Percentiles rank a stretch among this genome's conserved stretches.
Evolutionary conservation across 2,329 filamentous ascomycete species (phyloP).

Genomic region (Aspergillus texensis): DNA sequence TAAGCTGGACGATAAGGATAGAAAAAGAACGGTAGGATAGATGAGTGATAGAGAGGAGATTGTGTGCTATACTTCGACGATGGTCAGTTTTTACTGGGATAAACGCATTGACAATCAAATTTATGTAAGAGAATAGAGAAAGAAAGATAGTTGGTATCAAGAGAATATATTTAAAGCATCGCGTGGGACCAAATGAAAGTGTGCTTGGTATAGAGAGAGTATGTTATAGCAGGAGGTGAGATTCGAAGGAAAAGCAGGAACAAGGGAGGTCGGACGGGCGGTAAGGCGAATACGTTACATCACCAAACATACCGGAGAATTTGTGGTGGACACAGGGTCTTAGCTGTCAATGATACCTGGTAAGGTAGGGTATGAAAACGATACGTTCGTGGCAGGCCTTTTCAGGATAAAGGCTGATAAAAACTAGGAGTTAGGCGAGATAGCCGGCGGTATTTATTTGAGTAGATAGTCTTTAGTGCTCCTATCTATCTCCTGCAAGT

Average conservation of each 20-base stretch:
- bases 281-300: constrained; percentile 8
- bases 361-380: neutral
- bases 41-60: neutral
- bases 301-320: constrained; percentile 6
- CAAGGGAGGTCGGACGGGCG: neutral
- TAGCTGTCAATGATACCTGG: neutral
- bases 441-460: constrained; percentile 3
- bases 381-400: neutral
- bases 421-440: neutral
- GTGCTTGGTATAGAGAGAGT: neutral
- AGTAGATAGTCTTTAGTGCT: neutral
- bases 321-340: neutral
- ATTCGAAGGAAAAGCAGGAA: neutral
- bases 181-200: neutral
- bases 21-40: neutral
- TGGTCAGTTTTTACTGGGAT: neutral
- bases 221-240: neutral
- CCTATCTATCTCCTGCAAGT: neutral
- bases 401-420: neutral
- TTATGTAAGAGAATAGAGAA: neutral
- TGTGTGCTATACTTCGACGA: neutral
- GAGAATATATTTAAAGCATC: neutral
- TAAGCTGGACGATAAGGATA: constrained; percentile 9
- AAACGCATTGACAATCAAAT: neutral
- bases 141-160: neutral